A percentile compares a stretch with the other conserved stretches of the same genome.
Evolutionary conservation across 2,329 filamentous ascomycete genomes (phyloP).

Genomic region (Fusarium nelsonii): DNA sequence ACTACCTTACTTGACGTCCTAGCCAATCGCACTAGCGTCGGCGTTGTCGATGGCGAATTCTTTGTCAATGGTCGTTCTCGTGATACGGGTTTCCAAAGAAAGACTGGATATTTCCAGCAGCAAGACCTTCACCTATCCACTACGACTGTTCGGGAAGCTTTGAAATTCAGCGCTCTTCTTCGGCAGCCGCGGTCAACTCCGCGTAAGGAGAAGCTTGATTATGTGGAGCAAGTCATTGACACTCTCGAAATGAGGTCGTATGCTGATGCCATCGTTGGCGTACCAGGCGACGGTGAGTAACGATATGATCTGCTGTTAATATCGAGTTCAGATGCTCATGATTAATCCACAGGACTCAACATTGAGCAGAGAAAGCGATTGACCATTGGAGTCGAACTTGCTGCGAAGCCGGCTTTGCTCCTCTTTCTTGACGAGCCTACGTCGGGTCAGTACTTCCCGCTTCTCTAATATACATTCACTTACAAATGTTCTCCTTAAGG

Average conservation of each 20-base stretch:
- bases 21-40: constrained; percentile 85
- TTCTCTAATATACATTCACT: not conserved
- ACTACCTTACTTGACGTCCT: constrained; percentile 87
- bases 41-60: constrained; percentile 85
- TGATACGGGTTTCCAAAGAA: constrained; percentile 84
- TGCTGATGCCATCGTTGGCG: constrained; percentile 70
- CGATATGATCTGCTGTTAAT: not conserved
- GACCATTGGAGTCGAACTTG: constrained; percentile 81
- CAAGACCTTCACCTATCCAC: constrained; percentile 87
- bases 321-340: not conserved
- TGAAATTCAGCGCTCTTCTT: constrained; percentile 85
- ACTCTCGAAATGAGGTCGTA: constrained; percentile 66
- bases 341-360: constrained; percentile 48
- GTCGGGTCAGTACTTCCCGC: constrained; percentile 61
- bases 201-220: constrained; percentile 63
- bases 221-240: constrained; percentile 48
- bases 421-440: constrained; percentile 84
- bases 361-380: constrained; percentile 65
- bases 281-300: constrained; percentile 62
- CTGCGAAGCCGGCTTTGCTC: constrained; percentile 77
- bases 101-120: constrained; percentile 89
- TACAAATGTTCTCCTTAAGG: not conserved
- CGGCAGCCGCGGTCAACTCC: constrained; percentile 78
- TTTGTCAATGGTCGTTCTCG: constrained; percentile 70
- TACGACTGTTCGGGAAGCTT: constrained; percentile 83